Base-by-base conservation (phyloP, 1,284 basidiomycete genomes). In the Chalciporus sp. region DNA sequence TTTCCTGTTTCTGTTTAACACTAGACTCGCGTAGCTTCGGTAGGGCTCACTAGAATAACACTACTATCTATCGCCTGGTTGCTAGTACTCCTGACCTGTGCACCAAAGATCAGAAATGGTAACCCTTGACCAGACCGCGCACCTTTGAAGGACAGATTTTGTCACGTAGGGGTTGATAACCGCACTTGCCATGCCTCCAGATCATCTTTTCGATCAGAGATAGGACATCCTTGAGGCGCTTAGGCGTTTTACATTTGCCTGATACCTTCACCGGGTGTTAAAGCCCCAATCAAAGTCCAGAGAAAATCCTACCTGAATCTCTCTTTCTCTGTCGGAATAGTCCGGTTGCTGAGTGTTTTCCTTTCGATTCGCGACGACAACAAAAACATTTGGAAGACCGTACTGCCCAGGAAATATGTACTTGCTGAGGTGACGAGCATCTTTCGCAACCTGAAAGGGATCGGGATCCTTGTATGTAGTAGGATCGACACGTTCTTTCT, bases 351-450 rank as follows among this genome's bases (percentile, higher is more conserved):
- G 61, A 42, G 67, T 68, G 0, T 58, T 44, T 45, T 71, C 61
- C 58, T 63, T 76, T 51, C 53, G 57, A 52, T 43, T 62, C 44
- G 54, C 52, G 41, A 51, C 54, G 52, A 64, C 52, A 19, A 46
- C 33, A 50, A 82, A 94, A 3, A 85, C 78, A 58, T 77, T 90
- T 11, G 78, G 69, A 1, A 95, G 70, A 0, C 80, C 79, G 61
- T 88, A 92, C 60, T 94, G 90, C 28, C 84, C 78, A 7, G 92
- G 86, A 62, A 95, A 95, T 0, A 96, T 74, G 65, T 95, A 91
- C 73, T 93, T 94, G 20, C 86, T 77, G 2, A 92, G 69, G 61
- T 86, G 86, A 20, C 89, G 79, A 1, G 81, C 79, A 51, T 80
- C 67, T 42, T 74, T 74, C 47, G 72, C 75, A 59, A 80, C 78